Base-by-base conservation (phyloP, 768 basidiomycete species). In the Pulveroboletus sp. region DNA sequence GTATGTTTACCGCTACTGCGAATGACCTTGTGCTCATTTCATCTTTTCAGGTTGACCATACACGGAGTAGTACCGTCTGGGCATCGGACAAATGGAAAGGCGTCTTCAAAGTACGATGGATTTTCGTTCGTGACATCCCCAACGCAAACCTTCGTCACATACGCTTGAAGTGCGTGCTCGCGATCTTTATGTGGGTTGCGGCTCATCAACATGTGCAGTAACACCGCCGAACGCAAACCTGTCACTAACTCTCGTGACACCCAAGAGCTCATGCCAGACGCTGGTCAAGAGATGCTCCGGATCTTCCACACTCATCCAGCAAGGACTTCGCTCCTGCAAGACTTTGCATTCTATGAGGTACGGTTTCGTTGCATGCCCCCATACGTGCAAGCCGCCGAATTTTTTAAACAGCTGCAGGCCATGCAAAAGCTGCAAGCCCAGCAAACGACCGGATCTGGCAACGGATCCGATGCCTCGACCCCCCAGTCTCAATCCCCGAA, bases 21-120 rank as follows among this genome's bases (percentile, higher is more conserved):
- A 39, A 34, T 39, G 13, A 24, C n/a, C 17, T 26, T 27, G 14
- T 4, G 22, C 37, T 50, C 43, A 57, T 51, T 8, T 31, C 38
- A 27, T 29, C 47, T 36, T 45, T 14, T 34, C 49, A 85, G 79
- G 89, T 98, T 31, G 95, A 98, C 66, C 94, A 98, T 67, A 87
- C 89, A 6, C 80, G 87, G 50, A 93, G 91, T 65, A 93, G 90
- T 54, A 97, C 88, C 1, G 96, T 99, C 17, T 99, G 96, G 96
- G 94, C 94, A 1, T 94, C 94, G 29, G 94, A 98, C 71, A 99
- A 99, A 67, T 99, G 96, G 96, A 98, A 99, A 69, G 96, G 96
- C 20, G 92, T 98, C 45, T 96, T 99, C 76, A 95, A 94, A 72
- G 92, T 99, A 22, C 81, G 86, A 49, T 98, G 96, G 96, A 85